Base-by-base conservation (phyloP, 768 basidiomycete species). In the Royoungia palumana region DNA sequence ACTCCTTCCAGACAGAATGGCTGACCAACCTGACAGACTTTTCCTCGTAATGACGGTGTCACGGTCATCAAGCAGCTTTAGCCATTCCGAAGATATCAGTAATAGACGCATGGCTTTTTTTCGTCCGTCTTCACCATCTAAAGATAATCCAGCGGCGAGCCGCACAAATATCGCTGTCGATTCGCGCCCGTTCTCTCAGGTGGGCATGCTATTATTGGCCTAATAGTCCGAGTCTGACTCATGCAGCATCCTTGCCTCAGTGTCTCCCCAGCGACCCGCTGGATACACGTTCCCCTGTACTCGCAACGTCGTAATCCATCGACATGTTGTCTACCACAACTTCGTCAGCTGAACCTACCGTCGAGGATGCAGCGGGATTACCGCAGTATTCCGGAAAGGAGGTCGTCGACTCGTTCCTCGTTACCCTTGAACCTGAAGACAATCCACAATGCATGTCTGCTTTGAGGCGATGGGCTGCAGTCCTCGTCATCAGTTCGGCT, bases 381-480 rank as follows among this genome's bases (percentile, higher is more conserved):
- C 32, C 43, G 2, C 27, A 21, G 14, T 37, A 46, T 21, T 19
- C 37, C n/a, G 24, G 12, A 19, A 43, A 55, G 38, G 50, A 44
- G 24, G 16, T 7, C 28, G 34, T 51, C 41, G 51, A 59, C 40
- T 12, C 52, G 11, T 55, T 54, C 35, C 58, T 63, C 30, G 75
- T 78, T 12, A 55, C 60, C 16, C 58, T 81, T 14, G 73, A 76
- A 2, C 57, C 60, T 4, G 51, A 65, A 13, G 77, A 79, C 35
- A 49, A 75, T 48, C 77, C 78, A 0, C 72, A 76, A 44, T 56
- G 67, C 27, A 61, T 75, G 30, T 59, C 77, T 16, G 45, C 52
- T 0, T 24, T 69, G 21, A 72, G 69, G 53, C 79, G 78, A 54
- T 81, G 80, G 80, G 45, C 75, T 21, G 65, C 70, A 6, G 75